Percentiles rank a stretch among this genome's conserved stretches.
Evolutionary conservation across 768 basidiomycete genomes (phyloP).

Genomic region (Mycena venus): DNA sequence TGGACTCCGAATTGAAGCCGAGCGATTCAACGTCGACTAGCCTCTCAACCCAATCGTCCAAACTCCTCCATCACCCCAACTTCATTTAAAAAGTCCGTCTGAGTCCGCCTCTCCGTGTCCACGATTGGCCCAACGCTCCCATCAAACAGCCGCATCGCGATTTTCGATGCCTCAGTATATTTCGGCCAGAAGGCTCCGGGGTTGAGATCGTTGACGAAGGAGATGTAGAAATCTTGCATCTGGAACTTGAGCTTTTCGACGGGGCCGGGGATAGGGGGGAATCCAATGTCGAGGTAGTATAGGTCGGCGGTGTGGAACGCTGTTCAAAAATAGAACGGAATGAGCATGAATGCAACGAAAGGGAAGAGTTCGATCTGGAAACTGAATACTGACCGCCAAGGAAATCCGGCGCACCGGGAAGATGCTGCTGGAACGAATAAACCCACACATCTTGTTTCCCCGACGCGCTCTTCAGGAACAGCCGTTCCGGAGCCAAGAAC

Average conservation of each 20-base stretch:
- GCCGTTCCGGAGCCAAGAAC: not conserved
- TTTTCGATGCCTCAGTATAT: not conserved
- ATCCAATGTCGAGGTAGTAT: slow-evolving; percentile 15
- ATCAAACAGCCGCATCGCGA: not conserved
- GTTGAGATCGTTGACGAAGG: slow-evolving; percentile 2
- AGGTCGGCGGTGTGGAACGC: slow-evolving; percentile 12
- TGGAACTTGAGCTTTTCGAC: not conserved
- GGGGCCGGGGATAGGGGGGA: not conserved
- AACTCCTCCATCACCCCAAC: not conserved
- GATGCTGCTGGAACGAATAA: not conserved
- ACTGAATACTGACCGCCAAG: not conserved
- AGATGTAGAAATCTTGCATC: slow-evolving; percentile 19
- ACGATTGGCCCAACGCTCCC: not conserved
- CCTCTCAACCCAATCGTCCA: not conserved
- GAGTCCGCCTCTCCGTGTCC: not conserved
- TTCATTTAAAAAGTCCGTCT: not conserved
- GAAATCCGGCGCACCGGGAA: not conserved
- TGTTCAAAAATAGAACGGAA: not conserved
- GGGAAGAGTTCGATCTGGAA: no score
- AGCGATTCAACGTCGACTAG: no score
- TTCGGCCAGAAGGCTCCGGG: not conserved
- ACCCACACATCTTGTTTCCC: slow-evolving; percentile 9
- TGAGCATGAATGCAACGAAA: no score
- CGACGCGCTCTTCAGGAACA: not conserved
- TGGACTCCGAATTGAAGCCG: no score